A percentile compares a stretch with the other conserved stretches of the same genome.
Evolutionary conservation across 805 yeast species (phyloP).

Genomic region (Alloascoidea africana): DNA sequence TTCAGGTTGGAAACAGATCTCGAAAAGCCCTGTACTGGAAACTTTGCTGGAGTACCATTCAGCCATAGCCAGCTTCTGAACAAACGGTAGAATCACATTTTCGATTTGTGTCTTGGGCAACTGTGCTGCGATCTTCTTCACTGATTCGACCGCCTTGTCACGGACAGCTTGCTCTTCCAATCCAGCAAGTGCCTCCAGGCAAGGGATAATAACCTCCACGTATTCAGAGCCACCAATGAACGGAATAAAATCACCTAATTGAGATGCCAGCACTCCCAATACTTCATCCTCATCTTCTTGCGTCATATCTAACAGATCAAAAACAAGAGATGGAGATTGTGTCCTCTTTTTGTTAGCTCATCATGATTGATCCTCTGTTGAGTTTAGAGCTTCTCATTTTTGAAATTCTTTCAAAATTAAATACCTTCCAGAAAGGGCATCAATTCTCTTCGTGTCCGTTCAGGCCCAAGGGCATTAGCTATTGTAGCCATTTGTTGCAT

Average conservation of each 20-base stretch:
- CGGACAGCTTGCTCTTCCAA: constrained; percentile 95
- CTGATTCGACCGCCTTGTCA: constrained; percentile 82
- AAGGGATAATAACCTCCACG: constrained; percentile 41
- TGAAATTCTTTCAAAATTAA: constrained; percentile 6
- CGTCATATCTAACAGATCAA: constrained; percentile 1
- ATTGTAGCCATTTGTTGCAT: constrained; percentile 90
- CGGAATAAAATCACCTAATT: constrained; percentile 78
- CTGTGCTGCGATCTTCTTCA: constrained; percentile 53
- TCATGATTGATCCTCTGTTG: not conserved
- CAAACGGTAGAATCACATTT: constrained; percentile 64
- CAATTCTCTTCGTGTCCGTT: constrained; percentile 77
- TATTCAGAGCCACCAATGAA: constrained; percentile 69
- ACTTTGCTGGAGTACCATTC: constrained; percentile 93
- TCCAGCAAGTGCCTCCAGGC: constrained; percentile 72
- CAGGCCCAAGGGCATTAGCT: constrained; percentile 89
- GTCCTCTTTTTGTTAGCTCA: not conserved
- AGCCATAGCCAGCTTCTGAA: constrained; percentile 66
- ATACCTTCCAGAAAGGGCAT: constrained; percentile 72
- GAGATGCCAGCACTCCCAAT: constrained; percentile 82
- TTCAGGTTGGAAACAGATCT: constrained; percentile 48
- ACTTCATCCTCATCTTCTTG: constrained; percentile 95
- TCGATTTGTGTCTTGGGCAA: constrained; percentile 28
- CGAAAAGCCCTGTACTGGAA: constrained; percentile 81
- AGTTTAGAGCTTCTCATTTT: not conserved
- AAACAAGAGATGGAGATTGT: not conserved